Evolutionary conservation across 2,329 filamentous ascomycete genomes (phyloP), one percentile per base, ranked within the genome.

Genomic region (Waltergamsia citrina): DNA sequence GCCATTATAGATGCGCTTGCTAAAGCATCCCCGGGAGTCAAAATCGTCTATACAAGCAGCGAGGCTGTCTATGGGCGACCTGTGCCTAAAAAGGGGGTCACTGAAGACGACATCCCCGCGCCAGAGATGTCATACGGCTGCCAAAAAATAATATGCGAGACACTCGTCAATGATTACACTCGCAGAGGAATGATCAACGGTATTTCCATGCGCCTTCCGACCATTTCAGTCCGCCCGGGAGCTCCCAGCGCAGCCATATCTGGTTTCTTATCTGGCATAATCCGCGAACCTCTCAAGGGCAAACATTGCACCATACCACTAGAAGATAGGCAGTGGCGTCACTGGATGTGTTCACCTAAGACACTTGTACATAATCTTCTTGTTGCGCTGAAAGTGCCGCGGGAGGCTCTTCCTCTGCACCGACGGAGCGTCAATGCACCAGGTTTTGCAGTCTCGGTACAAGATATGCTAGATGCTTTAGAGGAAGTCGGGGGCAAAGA

Each of bases 121-220:
- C 74, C 74, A 0, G 63, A 74, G 40, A 67, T 64, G 11, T 70
- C 65, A 6, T 78, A 78, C 44, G 74, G 74, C 9, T 65, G 67
- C 1, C 66, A 76, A 43, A 78, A 78, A 50, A 56, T 76, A 38
- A 72, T 78, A 49, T 67, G 71, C 35, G 34, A 79, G 39, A 34
- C 36, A 16, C 35, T 46, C 25, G 39, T 47, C 36, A 48, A 48
- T 32, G 46, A 48, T 20, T 43, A 43, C 32, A 50, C 46, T 10
- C 58, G 73, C 6, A 38, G 69, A n/a, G 68, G 69, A 1, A 64
- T 74, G 27, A 63, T 78, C 33, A 69, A 71, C 31, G 74, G 69
- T 3, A 63, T 72, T 22, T 61, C 59, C 4, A 57, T 75, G 16
- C 65, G 74, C 1, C 65, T 78, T 12, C 74, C 73, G 0, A 77